A percentile compares a stretch with the other conserved stretches of the same genome.
Evolutionary conservation across 1,284 basidiomycete species (phyloP).

Genomic region (Boletus nobilissimus): DNA sequence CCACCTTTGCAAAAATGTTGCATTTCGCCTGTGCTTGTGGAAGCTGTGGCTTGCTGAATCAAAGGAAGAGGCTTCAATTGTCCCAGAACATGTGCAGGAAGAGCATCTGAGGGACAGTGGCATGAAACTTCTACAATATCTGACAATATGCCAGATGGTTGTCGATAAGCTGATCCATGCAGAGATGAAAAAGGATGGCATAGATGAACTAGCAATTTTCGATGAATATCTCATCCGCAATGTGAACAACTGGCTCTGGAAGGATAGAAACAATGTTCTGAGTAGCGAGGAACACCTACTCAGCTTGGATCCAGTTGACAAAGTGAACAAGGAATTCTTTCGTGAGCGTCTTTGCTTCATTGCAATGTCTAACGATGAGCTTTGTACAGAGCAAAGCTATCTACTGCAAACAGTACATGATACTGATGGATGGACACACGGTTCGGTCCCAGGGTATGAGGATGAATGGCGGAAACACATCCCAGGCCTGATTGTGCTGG

Average conservation of each 20-base stretch:
- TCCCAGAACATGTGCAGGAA: not conserved
- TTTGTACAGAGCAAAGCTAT: not conserved
- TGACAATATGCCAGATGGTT: not conserved
- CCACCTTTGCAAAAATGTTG: not conserved
- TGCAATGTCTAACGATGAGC: not conserved
- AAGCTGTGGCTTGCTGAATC: not conserved
- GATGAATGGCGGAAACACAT: not conserved
- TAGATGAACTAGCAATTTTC: not conserved
- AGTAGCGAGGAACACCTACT: not conserved
- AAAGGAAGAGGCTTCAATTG: not conserved
- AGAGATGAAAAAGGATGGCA: not conserved
- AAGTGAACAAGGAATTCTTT: not conserved
- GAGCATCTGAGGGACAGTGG: not conserved
- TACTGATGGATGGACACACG: not conserved
- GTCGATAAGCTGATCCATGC: not conserved
- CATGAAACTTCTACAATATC: not conserved
- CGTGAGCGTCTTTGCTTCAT: not conserved
- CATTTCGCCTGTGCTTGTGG: not conserved
- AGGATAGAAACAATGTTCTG: not conserved
- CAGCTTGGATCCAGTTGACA: not conserved
- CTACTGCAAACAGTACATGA: not conserved
- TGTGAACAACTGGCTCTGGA: not conserved
- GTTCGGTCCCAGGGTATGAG: not conserved
- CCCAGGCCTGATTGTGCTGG: too few species aligned
- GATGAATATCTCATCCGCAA: not conserved